Base-by-base conservation (phyloP, 305 asterid genomes). In the Fraxinus greggii region DNA sequence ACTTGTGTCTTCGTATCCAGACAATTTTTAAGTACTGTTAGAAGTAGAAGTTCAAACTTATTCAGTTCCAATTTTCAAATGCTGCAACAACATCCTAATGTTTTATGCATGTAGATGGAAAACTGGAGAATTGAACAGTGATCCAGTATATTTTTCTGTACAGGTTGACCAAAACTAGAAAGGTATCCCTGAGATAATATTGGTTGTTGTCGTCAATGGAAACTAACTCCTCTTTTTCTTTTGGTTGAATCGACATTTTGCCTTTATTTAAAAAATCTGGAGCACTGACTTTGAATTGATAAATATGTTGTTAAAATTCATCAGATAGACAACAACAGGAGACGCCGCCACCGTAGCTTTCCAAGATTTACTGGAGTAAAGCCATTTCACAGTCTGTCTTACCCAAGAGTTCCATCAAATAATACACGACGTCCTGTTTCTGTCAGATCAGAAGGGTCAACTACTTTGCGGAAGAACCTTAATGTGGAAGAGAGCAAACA, bases 371-470 rank as follows among this genome's bases (percentile, higher is more conserved):
- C 72, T 42, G 83, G 83, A 74, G 83, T 70, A 51, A 86, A 80
- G 78, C 80, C 89, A 61, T 61, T 89, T 74, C 94, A 91, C 81
- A 93, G 97, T 81, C 87, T 38, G 32, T 94, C 98, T 4, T 91
- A 85, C 84, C 97, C 97, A 7, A 84, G 75, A 40, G 88, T 91
- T 67, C 90, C 89, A 84, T 83, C 92, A 48, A 88, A 69, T 51
- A 51, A 35, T 7, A 31, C 24, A 8, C 75, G 81, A 13, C 90
- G 85, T 35, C 87, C 93, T 85, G 77, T 84, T 54, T 88, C 97
- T 28, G 88, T 81, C 28, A 90, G 86, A 89, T 96, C 99, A 1
- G 98, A 96, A 87, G 97, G 98, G 73, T 88, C 97, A 61, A 59
- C 87, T 83, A 91, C 92, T 9, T 51, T 94, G 86, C 81, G 83